These are phyloP conservation scores for Boletus albobrunnescens DNA, from an alignment of 1,284 basidiomycete genomes.

Conservation along the genomic window DNA sequence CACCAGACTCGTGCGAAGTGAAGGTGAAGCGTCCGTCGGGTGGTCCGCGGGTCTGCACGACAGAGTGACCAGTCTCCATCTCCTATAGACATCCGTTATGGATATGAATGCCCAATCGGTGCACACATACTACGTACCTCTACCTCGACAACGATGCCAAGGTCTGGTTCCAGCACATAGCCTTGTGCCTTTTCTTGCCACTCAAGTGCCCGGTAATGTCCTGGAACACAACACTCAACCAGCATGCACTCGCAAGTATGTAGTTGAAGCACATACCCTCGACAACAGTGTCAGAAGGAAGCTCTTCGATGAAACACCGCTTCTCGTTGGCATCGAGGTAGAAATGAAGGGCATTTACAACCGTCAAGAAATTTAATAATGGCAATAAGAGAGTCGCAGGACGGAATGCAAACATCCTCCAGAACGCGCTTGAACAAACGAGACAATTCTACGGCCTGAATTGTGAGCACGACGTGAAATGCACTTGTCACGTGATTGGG, in stretches of 20 bases:
- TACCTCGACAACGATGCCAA: conserved; percentile 90
- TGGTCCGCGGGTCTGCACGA: conserved; percentile 87
- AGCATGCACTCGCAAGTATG: not conserved
- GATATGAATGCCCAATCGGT: not conserved
- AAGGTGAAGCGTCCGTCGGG: conserved; percentile 93
- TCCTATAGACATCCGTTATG: conserved; percentile 49
- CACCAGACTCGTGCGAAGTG: conserved; percentile 93
- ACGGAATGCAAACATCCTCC: conserved; percentile 27
- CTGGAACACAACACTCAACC: conserved; percentile 40
- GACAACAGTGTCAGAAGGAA: conserved; percentile 95
- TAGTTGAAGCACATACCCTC: conserved; percentile 60
- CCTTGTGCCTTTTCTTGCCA: conserved; percentile 74
- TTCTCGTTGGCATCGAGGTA: conserved; percentile 91
- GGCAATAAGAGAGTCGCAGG: conserved; percentile 17
- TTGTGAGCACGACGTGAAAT: too few relatives aligned
- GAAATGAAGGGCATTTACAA: conserved; percentile 62
- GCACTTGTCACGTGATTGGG: too few relatives aligned
- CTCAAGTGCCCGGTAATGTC: conserved; percentile 89
- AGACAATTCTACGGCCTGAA: not conserved
- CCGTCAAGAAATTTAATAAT: conserved; percentile 19
- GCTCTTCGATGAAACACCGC: conserved; percentile 94
- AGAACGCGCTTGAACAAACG: not conserved
- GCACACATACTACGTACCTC: conserved; percentile 49
- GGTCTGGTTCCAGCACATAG: conserved; percentile 71
- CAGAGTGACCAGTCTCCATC: conserved; percentile 67